phyloP scores from a whole-genome alignment of 176 grass and related monocot species.

The Coix lacrymajobi region DNA sequence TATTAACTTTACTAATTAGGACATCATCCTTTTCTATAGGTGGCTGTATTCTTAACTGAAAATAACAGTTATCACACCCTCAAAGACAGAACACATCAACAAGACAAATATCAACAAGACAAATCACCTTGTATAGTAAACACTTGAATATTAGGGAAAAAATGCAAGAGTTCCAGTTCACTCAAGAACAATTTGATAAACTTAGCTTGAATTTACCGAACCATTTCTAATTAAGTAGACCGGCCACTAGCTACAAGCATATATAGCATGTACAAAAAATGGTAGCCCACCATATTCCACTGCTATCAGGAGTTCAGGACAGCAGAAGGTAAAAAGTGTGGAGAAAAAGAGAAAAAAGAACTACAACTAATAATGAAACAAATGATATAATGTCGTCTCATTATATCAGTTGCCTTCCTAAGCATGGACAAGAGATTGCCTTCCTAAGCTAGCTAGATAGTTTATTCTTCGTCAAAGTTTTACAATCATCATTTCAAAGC shows the following conservation, averaged over 20 bases:
- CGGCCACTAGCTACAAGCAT: constrained; percentile 23
- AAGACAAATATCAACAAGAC: not conserved
- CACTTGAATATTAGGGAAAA: not conserved
- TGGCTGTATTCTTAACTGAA: not conserved
- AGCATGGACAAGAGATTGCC: no score
- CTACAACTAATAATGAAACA: not conserved
- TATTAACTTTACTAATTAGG: not conserved
- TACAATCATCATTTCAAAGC: no score
- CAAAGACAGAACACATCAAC: not conserved
- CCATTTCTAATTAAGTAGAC: constrained; percentile 27
- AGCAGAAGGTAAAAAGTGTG: constrained; percentile 14
- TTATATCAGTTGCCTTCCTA: no score
- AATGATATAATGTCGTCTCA: constrained; percentile 22
- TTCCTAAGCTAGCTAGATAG: no score
- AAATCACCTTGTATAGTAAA: not conserved
- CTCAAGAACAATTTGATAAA: not conserved
- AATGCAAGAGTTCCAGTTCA: constrained; percentile 17
- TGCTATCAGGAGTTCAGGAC: not conserved
- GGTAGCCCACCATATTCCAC: not conserved
- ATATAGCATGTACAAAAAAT: constrained; percentile 36
- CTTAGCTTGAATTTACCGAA: not conserved
- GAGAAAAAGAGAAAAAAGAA: not conserved
- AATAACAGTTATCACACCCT: not conserved
- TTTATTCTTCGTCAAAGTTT: no score
- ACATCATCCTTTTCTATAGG: not conserved